These are phyloP conservation scores for Talaromyces rugulosus DNA, from an alignment of 2,329 filamentous ascomycete genomes.

Conservation along the genomic window DNA sequence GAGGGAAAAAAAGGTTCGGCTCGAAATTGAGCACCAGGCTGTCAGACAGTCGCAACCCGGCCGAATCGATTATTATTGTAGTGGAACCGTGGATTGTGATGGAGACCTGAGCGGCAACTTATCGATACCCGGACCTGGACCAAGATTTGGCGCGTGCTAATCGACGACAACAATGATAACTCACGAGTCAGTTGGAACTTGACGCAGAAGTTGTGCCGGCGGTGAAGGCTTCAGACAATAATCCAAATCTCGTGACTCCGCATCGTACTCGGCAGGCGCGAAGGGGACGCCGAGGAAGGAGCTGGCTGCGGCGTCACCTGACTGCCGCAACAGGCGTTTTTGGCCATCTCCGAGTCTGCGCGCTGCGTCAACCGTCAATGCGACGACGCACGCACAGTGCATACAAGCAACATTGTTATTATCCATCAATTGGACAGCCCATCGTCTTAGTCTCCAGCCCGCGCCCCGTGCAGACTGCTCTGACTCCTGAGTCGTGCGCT, in stretches of 20 bases:
- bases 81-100: not conserved
- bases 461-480: not conserved
- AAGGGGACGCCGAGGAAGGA: constrained; percentile 1
- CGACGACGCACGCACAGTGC: not conserved
- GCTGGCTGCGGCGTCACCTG: constrained; percentile 6
- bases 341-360: no score
- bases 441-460: not conserved
- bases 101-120: not conserved
- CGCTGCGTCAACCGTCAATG: not conserved
- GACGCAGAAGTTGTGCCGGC: not conserved
- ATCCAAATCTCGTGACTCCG: not conserved
- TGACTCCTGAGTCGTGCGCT: not conserved
- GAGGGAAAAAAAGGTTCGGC: constrained; percentile 8
- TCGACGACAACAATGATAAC: not conserved
- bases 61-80: no score
- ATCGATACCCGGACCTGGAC: not conserved
- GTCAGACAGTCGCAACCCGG: not conserved
- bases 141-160: not conserved
- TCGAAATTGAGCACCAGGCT: constrained; percentile 5
- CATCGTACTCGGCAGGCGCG: not conserved
- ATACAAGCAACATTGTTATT: not conserved
- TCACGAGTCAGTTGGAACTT: not conserved
- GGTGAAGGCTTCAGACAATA: not conserved
- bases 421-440: not conserved
- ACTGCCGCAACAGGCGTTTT: not conserved